Conservation (phyloP, 2,329 filamentous ascomycete species). For the Claviceps arundinis region DNA sequence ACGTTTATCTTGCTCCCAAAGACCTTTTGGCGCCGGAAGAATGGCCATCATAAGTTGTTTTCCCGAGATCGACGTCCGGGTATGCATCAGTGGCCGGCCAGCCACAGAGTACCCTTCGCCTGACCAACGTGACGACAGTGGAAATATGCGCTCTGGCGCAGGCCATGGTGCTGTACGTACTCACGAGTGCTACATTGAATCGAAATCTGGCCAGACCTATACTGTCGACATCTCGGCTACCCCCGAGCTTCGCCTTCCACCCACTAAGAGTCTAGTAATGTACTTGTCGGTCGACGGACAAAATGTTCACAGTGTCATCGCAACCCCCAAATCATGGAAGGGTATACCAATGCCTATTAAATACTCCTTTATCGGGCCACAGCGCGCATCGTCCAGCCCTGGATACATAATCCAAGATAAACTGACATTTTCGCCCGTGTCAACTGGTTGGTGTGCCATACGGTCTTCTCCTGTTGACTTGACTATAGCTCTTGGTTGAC, state of each 20-base stretch:
- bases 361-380: background rate
- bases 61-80: slow-evolving; percentile 8
- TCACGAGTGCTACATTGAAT: slow-evolving; percentile 13
- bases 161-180: background rate
- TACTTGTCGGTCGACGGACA: slow-evolving; percentile 8
- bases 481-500: background rate
- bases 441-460: background rate
- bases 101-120: slow-evolving; percentile 11
- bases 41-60: slow-evolving; percentile 12
- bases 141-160: too few relatives aligned
- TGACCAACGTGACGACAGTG: background rate
- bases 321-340: background rate
- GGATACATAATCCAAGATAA: background rate
- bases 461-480: too few relatives aligned
- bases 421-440: background rate
- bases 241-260: background rate
- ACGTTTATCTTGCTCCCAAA: background rate
- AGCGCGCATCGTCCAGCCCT: background rate
- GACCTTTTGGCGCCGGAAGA: background rate
- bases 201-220: slow-evolving; percentile 9
- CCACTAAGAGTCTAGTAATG: rapidly evolving
- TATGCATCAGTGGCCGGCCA: slow-evolving; percentile 9
- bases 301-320: background rate
- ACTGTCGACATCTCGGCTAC: slow-evolving; percentile 4
- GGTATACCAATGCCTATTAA: too few relatives aligned